Conservation (phyloP, 116 monocot genomes). For the Phalaenopsis hybrid region DNA sequence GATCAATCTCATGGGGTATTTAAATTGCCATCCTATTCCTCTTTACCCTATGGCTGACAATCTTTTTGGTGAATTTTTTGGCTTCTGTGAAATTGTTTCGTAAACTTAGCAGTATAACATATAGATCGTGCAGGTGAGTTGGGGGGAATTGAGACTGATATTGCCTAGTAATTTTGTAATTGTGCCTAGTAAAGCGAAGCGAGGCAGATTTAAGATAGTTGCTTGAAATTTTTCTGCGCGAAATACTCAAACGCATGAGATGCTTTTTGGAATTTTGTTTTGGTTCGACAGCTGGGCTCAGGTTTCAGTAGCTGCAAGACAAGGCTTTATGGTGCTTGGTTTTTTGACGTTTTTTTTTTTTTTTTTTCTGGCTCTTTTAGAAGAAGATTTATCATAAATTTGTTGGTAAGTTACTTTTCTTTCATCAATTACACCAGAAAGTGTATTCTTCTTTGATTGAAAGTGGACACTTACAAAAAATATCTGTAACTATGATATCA, state of each 20-base stretch:
- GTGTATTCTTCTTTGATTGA: background rate
- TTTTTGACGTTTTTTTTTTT: background rate
- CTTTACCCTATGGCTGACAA: background rate
- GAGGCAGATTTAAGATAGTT: background rate
- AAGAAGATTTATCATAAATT: background rate
- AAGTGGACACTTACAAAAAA: background rate
- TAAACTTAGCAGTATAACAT: background rate
- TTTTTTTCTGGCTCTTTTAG: background rate
- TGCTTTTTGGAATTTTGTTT: background rate
- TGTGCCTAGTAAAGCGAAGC: background rate
- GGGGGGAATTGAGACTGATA: background rate
- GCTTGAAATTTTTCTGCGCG: background rate
- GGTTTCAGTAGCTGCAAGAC: background rate
- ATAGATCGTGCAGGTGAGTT: background rate
- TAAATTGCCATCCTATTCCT: background rate
- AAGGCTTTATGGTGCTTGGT: too few species aligned
- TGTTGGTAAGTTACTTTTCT: background rate
- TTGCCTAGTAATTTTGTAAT: background rate
- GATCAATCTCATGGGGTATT: slow-evolving; percentile 69
- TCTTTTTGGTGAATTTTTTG: background rate
- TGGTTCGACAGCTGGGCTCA: background rate
- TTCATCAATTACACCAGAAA: background rate
- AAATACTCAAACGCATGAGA: background rate
- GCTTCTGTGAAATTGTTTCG: background rate
- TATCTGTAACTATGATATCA: background rate